Base-by-base conservation (phyloP, 371 early-diverging fungal genomes). In the Rhizopus microsporus region DNA sequence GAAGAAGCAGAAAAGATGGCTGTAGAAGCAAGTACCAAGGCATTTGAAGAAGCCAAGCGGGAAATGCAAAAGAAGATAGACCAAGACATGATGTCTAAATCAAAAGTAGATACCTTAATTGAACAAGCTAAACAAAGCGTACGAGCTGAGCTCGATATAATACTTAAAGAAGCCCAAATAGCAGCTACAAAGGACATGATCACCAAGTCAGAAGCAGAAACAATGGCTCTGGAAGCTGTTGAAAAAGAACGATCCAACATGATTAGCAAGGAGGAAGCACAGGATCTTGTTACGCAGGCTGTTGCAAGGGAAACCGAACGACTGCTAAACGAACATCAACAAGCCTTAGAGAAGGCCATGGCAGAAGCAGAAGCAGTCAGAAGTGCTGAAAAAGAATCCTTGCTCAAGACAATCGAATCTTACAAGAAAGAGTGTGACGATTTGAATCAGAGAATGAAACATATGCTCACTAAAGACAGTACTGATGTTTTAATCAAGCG, bases 391-490 rank as follows among this genome's bases (percentile, higher is more conserved):
- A 35, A 59, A 4, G 55, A 54, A 4, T 34, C 45, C 0, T 46
- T 59, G 29, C 34, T 15, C 3, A 59, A 56, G 9, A 34, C 5
- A 7, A 55, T 59, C 9, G 55, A 64, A 13, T 30, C 33, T 38
- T 57, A 54, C 37, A 63, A 63, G 49, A 63, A 63, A 38, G 64
- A 64, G 10, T 6, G 32, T 9, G 59, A 64, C 23, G 59, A 59
- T 29, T 51, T 35, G 1, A 50, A 45, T 23, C 59, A 45, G 9
- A 50, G 52, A 7, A 57, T 62, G 51, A 54, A 51, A 23, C 47
- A 34, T 3, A 66, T 55, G 62, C 46, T 58, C 2, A 62, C 58
- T 16, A 59, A 59, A 34, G 64, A 64, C 16, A 64, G 59, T 45
- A 54, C 40, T 5, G 56, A 59, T 46, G 56, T 59, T 2, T 40